These are phyloP conservation scores for Scedosporium minutisporum DNA, from an alignment of 2,329 filamentous ascomycete species.

Conservation along the genomic window DNA sequence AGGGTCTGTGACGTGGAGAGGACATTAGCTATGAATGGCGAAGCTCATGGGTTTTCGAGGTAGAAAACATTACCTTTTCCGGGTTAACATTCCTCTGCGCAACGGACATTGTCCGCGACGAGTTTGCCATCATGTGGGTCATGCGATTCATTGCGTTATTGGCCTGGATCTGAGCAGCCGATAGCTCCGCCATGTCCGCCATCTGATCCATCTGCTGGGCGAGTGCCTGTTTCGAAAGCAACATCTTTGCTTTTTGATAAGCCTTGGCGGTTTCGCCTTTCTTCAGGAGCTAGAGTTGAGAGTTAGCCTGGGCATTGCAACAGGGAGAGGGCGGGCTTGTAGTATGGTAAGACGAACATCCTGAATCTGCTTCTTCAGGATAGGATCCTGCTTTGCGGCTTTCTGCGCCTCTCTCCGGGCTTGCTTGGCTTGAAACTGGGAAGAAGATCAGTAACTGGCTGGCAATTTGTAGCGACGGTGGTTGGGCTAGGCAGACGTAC, in stretches of 20 bases:
- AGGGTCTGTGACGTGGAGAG: constrained; percentile 32
- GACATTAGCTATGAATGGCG: not conserved
- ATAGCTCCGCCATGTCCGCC: constrained; percentile 54
- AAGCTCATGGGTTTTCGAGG: not conserved
- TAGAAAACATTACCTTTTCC: constrained; percentile 33
- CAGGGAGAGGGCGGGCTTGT: not conserved
- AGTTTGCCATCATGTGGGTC: constrained; percentile 54
- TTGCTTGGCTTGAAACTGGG: constrained; percentile 51
- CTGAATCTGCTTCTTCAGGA: constrained; percentile 54
- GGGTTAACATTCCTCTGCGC: constrained; percentile 51
- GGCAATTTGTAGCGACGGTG: not conserved
- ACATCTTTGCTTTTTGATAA: constrained; percentile 53
- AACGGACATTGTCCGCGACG: constrained; percentile 46
- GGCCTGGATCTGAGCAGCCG: constrained; percentile 51
- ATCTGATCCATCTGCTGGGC: constrained; percentile 56
- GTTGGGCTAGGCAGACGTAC: constrained; percentile 20
- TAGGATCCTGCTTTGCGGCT: constrained; percentile 49
- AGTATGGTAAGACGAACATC: constrained; percentile 22
- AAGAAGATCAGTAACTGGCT: not conserved
- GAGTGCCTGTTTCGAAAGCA: constrained; percentile 51
- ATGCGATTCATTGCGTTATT: constrained; percentile 58
- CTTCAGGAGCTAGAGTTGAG: constrained; percentile 35
- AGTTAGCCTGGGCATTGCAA: not conserved
- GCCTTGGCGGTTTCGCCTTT: constrained; percentile 55
- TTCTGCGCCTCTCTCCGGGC: constrained; percentile 51